Percentiles rank a stretch among this genome's conserved stretches.
Evolutionary conservation across 2,329 filamentous ascomycete genomes (phyloP).

Genomic region (Apiospora phragmitis): DNA sequence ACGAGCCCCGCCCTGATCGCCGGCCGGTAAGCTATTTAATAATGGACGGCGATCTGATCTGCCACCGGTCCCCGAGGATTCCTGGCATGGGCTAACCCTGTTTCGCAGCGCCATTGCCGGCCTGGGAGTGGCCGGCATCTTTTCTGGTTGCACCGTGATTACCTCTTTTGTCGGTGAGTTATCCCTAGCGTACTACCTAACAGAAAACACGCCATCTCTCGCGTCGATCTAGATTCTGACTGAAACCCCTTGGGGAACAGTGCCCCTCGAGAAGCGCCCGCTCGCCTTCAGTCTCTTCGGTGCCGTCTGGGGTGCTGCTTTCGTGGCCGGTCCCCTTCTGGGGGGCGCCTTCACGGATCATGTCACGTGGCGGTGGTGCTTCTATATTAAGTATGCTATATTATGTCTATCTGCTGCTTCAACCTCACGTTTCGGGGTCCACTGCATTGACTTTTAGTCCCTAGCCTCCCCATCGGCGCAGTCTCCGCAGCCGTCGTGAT

Average conservation of each 20-base stretch:
- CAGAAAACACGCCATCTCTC: slow-evolving; percentile 16
- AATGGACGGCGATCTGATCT: background rate
- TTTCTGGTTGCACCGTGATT: slow-evolving; percentile 29
- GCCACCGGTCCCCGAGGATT: background rate
- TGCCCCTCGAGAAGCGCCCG: slow-evolving; percentile 21
- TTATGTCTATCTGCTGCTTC: too few species aligned
- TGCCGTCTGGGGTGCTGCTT: slow-evolving; percentile 19
- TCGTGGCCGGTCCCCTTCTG: slow-evolving; percentile 18
- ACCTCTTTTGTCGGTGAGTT: slow-evolving; percentile 23
- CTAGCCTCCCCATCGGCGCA: slow-evolving; percentile 42
- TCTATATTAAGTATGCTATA: slow-evolving; percentile 20
- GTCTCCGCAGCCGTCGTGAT: slow-evolving; percentile 50
- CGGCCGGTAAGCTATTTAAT: slow-evolving; percentile 19
- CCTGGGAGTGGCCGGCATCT: slow-evolving; percentile 29
- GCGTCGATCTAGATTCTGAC: slow-evolving; percentile 41
- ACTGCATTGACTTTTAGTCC: background rate
- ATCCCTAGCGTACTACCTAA: slow-evolving; percentile 47
- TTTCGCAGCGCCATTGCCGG: slow-evolving; percentile 25
- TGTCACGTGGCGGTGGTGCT: slow-evolving; percentile 23
- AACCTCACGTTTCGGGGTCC: background rate
- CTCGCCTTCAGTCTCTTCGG: slow-evolving; percentile 17
- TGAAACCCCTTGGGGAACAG: background rate
- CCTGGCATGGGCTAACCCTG: background rate
- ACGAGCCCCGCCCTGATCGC: slow-evolving; percentile 28
- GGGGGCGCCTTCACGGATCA: slow-evolving; percentile 20